phyloP scores from a whole-genome alignment of 2,329 filamentous ascomycete genomes.

The Myrmaecium sp. region DNA sequence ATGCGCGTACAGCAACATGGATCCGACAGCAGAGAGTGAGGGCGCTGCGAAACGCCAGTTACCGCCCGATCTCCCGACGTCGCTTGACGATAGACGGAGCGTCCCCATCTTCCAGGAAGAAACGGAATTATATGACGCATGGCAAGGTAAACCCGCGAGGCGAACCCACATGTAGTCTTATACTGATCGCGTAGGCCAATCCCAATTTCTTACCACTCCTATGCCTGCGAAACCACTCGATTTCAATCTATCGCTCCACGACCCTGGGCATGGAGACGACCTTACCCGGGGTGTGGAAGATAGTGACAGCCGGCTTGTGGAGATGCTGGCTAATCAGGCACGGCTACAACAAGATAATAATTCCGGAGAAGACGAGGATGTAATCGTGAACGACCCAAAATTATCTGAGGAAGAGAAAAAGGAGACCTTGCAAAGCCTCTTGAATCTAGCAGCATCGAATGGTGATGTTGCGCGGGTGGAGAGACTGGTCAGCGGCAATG shows the following conservation, averaged over 20 bases:
- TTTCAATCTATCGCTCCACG: constrained; percentile 74
- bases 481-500: constrained; percentile 57
- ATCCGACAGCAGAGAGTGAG: no score
- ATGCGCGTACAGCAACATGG: no score
- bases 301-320: constrained; percentile 76
- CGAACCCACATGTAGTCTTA: constrained; percentile 1
- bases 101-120: constrained; percentile 56
- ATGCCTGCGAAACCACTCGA: constrained; percentile 67
- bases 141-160: constrained; percentile 78
- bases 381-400: constrained; percentile 57
- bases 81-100: constrained; percentile 70
- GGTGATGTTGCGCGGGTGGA: constrained; percentile 72
- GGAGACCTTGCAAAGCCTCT: constrained; percentile 63
- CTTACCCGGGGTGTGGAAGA: constrained; percentile 43
- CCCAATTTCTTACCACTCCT: constrained; percentile 81
- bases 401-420: constrained; percentile 63
- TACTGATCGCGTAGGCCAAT: constrained; percentile 49
- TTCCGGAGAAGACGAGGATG: constrained; percentile 60
- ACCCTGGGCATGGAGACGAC: constrained; percentile 56
- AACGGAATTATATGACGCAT: constrained; percentile 97
- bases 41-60: constrained; percentile 39
- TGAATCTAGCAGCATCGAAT: constrained; percentile 94
- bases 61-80: constrained; percentile 75
- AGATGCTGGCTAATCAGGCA: constrained; percentile 93
- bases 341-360: constrained; percentile 54